phyloP scores from a whole-genome alignment of 495 filamentous ascomycete genomes.

The Penicillium salamii region DNA sequence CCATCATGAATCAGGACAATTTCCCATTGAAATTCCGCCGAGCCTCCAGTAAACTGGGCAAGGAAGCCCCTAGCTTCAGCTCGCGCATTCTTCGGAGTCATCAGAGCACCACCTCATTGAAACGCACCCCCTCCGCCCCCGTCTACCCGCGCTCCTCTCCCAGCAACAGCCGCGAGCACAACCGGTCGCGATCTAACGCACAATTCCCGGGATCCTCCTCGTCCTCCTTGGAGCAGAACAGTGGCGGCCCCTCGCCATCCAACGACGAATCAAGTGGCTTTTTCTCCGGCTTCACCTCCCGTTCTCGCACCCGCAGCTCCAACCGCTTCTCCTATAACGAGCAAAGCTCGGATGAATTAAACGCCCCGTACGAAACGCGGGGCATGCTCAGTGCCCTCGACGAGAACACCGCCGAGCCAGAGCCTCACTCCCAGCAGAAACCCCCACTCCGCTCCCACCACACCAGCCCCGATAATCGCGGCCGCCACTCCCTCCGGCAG shows the following conservation, averaged over 20 bases:
- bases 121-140: constrained; percentile 69
- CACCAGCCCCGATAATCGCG: constrained; percentile 57
- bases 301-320: constrained; percentile 36
- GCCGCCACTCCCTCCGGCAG: constrained; percentile 61
- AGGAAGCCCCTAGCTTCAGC: constrained; percentile 44
- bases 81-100: constrained; percentile 45
- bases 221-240: constrained; percentile 48
- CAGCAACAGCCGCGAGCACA: constrained; percentile 44
- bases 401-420: constrained; percentile 57
- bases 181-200: constrained; percentile 49
- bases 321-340: constrained; percentile 55
- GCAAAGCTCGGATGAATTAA: constrained; percentile 67
- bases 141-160: constrained; percentile 47
- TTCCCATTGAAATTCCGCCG: constrained; percentile 49
- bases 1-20: constrained; percentile 45
- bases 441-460: constrained; percentile 54
- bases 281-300: constrained; percentile 30
- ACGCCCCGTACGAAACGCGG: constrained; percentile 65
- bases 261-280: constrained; percentile 37
- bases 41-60: constrained; percentile 48
- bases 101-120: constrained; percentile 50
- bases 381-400: constrained; percentile 64
- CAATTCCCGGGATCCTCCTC: constrained; percentile 47
- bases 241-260: constrained; percentile 48
- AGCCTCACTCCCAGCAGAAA: constrained; percentile 35